These are phyloP conservation scores for Cryptomeria japonica DNA, from an alignment of 75 land plant species.

Conservation along the genomic window DNA sequence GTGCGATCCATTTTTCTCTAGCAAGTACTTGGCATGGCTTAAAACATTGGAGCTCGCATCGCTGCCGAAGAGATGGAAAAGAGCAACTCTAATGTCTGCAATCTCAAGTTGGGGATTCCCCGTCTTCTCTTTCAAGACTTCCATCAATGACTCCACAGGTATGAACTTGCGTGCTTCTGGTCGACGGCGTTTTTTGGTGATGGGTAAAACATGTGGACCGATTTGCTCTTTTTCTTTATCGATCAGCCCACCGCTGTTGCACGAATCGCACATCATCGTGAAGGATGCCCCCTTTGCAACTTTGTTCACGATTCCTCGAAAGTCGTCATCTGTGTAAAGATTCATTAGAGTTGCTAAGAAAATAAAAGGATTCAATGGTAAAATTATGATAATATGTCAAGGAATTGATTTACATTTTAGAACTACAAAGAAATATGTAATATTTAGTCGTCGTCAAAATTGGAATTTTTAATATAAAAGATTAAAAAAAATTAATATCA, in stretches of 20 bases:
- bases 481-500: no score
- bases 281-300: constrained; percentile 59
- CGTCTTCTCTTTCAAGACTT: constrained; percentile 23
- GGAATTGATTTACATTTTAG: no score
- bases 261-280: constrained; percentile 84
- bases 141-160: constrained; percentile 21
- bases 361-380: no score
- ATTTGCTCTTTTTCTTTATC: constrained; percentile 82
- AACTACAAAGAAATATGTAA: no score
- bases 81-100: constrained; percentile 29
- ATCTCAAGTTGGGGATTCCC: constrained; percentile 19
- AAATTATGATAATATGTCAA: no score
- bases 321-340: constrained; percentile 66
- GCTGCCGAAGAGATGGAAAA: constrained; percentile 33
- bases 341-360: no score
- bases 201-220: constrained; percentile 42
- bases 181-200: constrained; percentile 18
- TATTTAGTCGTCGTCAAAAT: no score
- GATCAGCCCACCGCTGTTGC: constrained; percentile 81
- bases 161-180: constrained; percentile 21
- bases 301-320: constrained; percentile 59
- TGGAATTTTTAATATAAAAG: no score
- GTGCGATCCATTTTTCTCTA: constrained; percentile 14
- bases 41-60: constrained; percentile 35
- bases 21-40: background rate